Evolutionary conservation across 2,329 filamentous ascomycete species (phyloP).

Genomic region (Colletotrichum neosansevieriae): DNA sequence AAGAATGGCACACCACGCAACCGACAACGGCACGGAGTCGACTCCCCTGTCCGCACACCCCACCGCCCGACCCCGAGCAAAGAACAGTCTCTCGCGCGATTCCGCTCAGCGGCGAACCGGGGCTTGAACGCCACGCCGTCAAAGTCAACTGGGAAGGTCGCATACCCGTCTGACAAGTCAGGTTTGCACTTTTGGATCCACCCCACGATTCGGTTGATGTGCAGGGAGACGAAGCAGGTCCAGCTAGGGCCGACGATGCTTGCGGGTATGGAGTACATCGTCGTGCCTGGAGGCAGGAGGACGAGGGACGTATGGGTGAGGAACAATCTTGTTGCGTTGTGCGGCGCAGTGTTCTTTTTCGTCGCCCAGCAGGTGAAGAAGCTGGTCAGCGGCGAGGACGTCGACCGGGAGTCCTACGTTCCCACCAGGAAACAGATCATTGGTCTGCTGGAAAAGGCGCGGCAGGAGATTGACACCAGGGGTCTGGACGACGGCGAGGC

Average conservation of each 20-base stretch:
- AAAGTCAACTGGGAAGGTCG: constrained; percentile 54
- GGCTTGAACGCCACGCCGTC: constrained; percentile 45
- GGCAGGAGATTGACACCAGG: constrained; percentile 48
- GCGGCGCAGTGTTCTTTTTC: constrained; percentile 72
- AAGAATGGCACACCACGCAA: constrained; percentile 46
- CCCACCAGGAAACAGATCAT: constrained; percentile 56
- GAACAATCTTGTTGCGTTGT: constrained; percentile 63
- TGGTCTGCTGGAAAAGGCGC: constrained; percentile 52
- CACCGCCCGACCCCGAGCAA: constrained; percentile 58
- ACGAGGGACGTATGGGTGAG: constrained; percentile 63
- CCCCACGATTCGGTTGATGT: constrained; percentile 74
- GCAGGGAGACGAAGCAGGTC: constrained; percentile 70
- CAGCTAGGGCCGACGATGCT: constrained; percentile 78
- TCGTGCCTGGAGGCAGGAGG: constrained; percentile 56
- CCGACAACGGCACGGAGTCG: constrained; percentile 46
- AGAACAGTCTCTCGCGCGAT: constrained; percentile 57
- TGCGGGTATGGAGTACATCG: constrained; percentile 75
- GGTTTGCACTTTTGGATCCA: constrained; percentile 76
- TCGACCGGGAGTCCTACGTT: constrained; percentile 60
- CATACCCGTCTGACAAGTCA: constrained; percentile 47
- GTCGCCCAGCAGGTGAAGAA: constrained; percentile 64
- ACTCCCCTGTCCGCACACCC: constrained; percentile 43
- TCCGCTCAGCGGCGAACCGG: constrained; percentile 53
- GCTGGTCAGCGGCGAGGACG: constrained; percentile 52
- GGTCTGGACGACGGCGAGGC: constrained; percentile 59